Evolutionary conservation across 805 yeast species (phyloP), one percentile per base, ranked within the genome.

Genomic region (Suhomyces sp.): DNA sequence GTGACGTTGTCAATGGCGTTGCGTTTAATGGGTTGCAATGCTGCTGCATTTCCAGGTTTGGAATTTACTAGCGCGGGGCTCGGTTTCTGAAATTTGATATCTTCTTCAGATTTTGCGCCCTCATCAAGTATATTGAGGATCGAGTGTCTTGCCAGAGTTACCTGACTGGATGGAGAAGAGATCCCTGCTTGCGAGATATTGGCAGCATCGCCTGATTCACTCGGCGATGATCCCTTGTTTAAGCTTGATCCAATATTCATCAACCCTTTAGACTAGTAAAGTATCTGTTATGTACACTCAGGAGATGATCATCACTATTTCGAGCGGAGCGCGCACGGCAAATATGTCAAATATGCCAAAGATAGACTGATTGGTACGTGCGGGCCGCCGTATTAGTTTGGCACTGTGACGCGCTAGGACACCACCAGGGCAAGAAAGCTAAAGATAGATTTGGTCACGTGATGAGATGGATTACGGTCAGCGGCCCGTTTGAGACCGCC

Each of bases 161-260:
- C 41, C 25, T 46, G 46, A 27, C 51, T 48, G 7, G 44, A 19
- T 13, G 47, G 47, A 10, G 51, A 43, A 31, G 47, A 48, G 24
- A 19, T 27, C 43, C n/a, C 8, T 35, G 54, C 79, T 37, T 6
- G 41, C 17, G n/a, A n/a, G n/a, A n/a, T n/a, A n/a, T n/a, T n/a
- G n/a, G 19, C 19, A 13, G 44, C 13, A 3, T 45, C 49, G 2
- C 53, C 57, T 17, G 48, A 43, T 25, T 63, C 63, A 41, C 61
- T 61, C 15, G 67, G 66, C 2, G 72, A 69, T 24, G 68, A 60
- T 48, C 70, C 74, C 50, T 67, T 64, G 55, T 69, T 71, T 24
- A 71, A 58, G 33, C 70, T 69, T 9, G 76, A 69, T 15, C 76
- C 75, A 37, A 70, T 75, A 60, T 70, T 71, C 76, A 71, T 71